These are phyloP conservation scores for Globisporangium radiosum DNA, from an alignment of 352 stramenopile species.

Conservation along the genomic window DNA sequence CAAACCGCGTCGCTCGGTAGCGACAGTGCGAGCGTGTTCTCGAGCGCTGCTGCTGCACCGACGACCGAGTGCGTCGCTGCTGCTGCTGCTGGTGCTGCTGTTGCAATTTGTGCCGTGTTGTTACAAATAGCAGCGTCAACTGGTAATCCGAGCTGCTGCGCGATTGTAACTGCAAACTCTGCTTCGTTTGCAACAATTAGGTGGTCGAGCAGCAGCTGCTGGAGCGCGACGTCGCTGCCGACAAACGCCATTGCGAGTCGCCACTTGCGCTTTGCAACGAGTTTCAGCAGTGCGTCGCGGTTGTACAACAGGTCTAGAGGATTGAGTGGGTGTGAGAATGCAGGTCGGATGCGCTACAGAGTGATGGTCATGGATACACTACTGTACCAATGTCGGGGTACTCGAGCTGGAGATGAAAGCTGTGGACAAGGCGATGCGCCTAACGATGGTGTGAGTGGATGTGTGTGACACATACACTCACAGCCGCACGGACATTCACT, in stretches of 20 bases:
- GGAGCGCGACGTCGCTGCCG: constrained; percentile 39
- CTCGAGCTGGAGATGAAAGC: constrained; percentile 35
- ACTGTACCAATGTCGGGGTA: constrained; percentile 49
- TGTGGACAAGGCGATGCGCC: constrained; percentile 54
- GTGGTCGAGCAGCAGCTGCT: constrained; percentile 39
- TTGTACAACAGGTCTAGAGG: constrained; percentile 45
- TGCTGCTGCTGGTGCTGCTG: no score
- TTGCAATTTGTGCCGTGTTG: no score
- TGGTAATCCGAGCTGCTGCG: constrained; percentile 26
- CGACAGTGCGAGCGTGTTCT: constrained; percentile 22
- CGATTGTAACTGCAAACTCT: constrained; percentile 19
- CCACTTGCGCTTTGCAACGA: constrained; percentile 62
- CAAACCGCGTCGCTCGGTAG: constrained; percentile 18
- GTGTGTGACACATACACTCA: no score
- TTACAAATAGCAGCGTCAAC: no score
- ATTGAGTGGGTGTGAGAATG: not conserved
- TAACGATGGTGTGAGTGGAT: constrained; percentile 5
- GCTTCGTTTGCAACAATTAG: constrained; percentile 31
- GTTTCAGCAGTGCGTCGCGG: constrained; percentile 42
- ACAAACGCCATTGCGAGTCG: constrained; percentile 57
- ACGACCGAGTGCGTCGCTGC: no score
- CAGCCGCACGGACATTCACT: no score
- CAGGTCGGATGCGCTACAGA: not conserved
- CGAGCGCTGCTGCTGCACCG: not conserved
- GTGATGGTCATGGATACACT: not conserved